These are phyloP conservation scores for Prunus armeniaca DNA, from an alignment of 306 rosid genomes.

Conservation along the genomic window DNA sequence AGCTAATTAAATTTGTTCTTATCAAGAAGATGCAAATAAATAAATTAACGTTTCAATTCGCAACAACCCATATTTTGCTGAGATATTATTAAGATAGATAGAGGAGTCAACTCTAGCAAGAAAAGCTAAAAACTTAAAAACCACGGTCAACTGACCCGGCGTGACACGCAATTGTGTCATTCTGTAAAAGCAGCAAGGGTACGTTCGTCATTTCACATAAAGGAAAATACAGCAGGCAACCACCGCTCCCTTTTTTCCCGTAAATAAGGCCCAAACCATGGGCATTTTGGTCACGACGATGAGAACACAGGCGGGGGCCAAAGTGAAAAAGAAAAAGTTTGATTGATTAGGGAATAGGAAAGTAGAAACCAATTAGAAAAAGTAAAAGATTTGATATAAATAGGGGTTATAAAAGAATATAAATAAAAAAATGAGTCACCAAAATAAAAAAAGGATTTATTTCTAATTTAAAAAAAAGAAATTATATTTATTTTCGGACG, in stretches of 20 bases:
- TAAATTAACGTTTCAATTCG: not conserved
- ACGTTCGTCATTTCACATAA: slow-evolving; percentile 1
- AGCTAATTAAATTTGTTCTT: not conserved
- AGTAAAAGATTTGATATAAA: not conserved
- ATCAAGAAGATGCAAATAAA: not conserved
- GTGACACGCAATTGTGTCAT: not conserved
- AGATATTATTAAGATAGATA: not conserved
- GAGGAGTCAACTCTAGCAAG: not conserved
- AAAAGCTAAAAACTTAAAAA: not conserved
- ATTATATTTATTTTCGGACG: slow-evolving; percentile 43
- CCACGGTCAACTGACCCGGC: not conserved
- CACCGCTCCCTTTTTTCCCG: slow-evolving; percentile 1
- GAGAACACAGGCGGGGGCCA: slow-evolving; percentile 31
- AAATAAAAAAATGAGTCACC: not conserved
- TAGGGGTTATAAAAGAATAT: not conserved
- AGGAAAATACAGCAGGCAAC: not conserved
- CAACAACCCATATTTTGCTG: not conserved
- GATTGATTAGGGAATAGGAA: slow-evolving; percentile 10
- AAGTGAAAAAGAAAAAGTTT: slow-evolving; percentile 35
- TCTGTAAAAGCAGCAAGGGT: not conserved
- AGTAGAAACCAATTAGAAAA: not conserved
- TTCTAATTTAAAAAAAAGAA: not conserved
- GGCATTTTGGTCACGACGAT: slow-evolving; percentile 9
- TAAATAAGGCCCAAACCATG: slow-evolving; percentile 39
- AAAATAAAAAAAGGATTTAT: not conserved